These are phyloP conservation scores for Sequoia sempervirens DNA, from an alignment of 75 land plant species.

Conservation along the genomic window DNA sequence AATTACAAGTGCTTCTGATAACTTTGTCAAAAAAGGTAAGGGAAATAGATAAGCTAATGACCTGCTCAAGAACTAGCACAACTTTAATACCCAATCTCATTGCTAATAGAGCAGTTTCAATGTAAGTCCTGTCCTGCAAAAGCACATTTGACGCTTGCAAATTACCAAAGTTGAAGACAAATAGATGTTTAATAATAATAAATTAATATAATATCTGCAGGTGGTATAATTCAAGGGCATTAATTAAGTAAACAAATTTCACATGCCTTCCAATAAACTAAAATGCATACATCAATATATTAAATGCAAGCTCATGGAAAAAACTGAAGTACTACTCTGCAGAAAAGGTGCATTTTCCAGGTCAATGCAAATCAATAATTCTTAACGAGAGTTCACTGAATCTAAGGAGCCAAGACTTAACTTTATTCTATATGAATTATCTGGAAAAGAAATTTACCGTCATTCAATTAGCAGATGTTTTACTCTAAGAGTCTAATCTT, in stretches of 20 bases:
- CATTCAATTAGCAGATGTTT: not conserved
- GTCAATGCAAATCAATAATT: not conserved
- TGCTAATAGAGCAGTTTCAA: conserved; percentile 38
- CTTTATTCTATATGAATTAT: not conserved
- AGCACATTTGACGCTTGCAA: conserved; percentile 8
- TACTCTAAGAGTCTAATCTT: not conserved
- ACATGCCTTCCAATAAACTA: not conserved
- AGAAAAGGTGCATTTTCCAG: not conserved
- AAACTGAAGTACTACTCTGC: too few species aligned
- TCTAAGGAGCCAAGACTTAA: not conserved
- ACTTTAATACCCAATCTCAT: conserved; percentile 30
- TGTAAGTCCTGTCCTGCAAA: conserved; percentile 29
- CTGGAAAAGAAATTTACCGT: too few species aligned
- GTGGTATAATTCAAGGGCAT: not conserved
- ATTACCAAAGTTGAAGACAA: conserved; percentile 1
- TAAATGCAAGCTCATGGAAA: not conserved
- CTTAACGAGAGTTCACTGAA: not conserved
- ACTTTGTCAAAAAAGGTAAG: not conserved
- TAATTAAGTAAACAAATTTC: not conserved
- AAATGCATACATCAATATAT: conserved; percentile 1
- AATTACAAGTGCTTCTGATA: not conserved
- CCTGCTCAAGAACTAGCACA: conserved; percentile 48
- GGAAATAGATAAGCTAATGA: not conserved
- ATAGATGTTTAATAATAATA: not conserved
- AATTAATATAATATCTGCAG: not conserved